Evolutionary conservation across 148 eudicot genomes (phyloP).

Genomic region (Talinum fruticosum): DNA sequence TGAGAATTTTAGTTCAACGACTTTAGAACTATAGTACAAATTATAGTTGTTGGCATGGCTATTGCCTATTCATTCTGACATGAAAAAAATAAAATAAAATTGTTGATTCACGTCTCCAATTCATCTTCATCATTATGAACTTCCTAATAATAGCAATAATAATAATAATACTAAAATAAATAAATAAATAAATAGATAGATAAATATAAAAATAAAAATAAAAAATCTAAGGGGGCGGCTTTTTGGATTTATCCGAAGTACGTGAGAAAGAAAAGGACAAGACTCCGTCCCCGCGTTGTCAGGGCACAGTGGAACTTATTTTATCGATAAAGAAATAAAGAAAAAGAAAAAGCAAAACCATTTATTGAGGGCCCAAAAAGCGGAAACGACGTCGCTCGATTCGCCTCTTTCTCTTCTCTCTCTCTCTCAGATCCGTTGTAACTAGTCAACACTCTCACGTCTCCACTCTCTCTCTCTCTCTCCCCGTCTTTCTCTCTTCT

Average conservation of each 20-base stretch:
- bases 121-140: too few species aligned
- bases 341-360: neutral
- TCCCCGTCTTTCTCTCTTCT: conserved; percentile 1
- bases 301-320: neutral
- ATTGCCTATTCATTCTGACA: too few species aligned
- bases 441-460: conserved; percentile 37
- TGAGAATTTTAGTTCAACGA: too few species aligned
- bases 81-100: too few species aligned
- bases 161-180: too few species aligned
- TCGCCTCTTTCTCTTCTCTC: neutral
- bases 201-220: too few species aligned
- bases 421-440: conserved; percentile 22
- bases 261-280: neutral
- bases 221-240: neutral
- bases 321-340: neutral
- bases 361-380: neutral
- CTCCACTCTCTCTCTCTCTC: conserved; percentile 14
- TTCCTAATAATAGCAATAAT: too few species aligned
- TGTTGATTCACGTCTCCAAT: too few species aligned
- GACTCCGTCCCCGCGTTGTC: conserved; percentile 12
- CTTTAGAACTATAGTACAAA: too few species aligned
- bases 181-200: too few species aligned
- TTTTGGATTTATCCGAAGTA: neutral
- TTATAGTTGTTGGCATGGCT: too few species aligned
- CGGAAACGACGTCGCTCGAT: conserved; percentile 8